Evolutionary conservation across 495 filamentous ascomycete genomes (phyloP).

Genomic region (Tricharina praecox): DNA sequence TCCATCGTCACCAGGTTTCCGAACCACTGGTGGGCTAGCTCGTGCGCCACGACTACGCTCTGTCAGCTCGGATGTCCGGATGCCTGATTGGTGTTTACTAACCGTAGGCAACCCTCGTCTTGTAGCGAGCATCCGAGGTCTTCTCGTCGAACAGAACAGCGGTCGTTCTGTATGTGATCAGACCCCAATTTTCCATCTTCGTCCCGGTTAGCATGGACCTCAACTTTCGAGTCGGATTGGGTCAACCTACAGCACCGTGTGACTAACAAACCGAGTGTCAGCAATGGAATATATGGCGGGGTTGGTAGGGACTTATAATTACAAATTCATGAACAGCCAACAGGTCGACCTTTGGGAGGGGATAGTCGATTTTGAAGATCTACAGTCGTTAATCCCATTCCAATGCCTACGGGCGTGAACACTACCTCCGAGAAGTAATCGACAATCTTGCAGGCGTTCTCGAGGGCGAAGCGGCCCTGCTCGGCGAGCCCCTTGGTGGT

Average conservation of each 20-base stretch:
- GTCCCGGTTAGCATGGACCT: neutral
- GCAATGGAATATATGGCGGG: too few species aligned
- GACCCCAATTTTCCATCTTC: conserved; percentile 70
- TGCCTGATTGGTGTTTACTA: neutral
- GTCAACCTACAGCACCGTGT: conserved; percentile 15
- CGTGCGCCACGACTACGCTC: conserved; percentile 49
- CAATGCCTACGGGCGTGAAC: conserved; percentile 45
- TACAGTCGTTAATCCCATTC: conserved; percentile 8
- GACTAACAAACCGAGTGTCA: conserved; percentile 13
- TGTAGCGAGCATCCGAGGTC: conserved; percentile 70
- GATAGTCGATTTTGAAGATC: conserved; percentile 86
- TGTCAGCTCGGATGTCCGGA: neutral
- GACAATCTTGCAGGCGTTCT: conserved; percentile 73
- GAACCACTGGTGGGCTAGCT: conserved; percentile 97
- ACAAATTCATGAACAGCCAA: conserved; percentile 95
- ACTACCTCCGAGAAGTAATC: conserved; percentile 78
- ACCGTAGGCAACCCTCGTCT: conserved; percentile 83
- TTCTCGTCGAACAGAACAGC: conserved; percentile 86
- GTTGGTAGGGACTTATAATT: conserved; percentile 28
- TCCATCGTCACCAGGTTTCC: conserved; percentile 86
- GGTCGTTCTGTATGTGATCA: conserved; percentile 88
- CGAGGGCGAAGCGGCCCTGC: conserved; percentile 69
- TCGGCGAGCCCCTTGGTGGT: conserved; percentile 80
- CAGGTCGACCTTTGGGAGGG: conserved; percentile 85
- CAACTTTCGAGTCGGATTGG: too few species aligned